These are phyloP conservation scores for Naumovozyma dairenensis DNA, from an alignment of 805 yeast genomes.

Conservation along the genomic window DNA sequence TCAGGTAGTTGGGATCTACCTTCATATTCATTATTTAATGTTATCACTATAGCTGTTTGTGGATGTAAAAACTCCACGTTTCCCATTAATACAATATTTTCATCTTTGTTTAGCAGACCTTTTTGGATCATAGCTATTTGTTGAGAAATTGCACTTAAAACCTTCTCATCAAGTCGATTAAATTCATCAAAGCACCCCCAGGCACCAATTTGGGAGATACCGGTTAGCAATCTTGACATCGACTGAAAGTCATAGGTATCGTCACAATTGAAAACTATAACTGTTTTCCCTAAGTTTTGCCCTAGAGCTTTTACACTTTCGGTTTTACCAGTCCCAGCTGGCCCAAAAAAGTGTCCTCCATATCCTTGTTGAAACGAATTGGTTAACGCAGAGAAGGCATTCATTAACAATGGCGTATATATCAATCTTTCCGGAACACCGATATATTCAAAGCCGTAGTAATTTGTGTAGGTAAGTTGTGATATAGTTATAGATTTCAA, in stretches of 20 bases:
- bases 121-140: conserved; percentile 63
- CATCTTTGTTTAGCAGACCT: conserved; percentile 31
- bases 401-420: conserved; percentile 59
- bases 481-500: conserved; percentile 33
- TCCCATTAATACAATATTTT: conserved; percentile 35
- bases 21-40: conserved; percentile 83
- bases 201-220: conserved; percentile 73
- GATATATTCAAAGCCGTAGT: conserved; percentile 73
- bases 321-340: conserved; percentile 97
- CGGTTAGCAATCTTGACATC: conserved; percentile 65
- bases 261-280: conserved; percentile 84
- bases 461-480: conserved; percentile 43
- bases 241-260: conserved; percentile 76
- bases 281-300: conserved; percentile 67
- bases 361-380: conserved; percentile 61
- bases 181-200: conserved; percentile 98
- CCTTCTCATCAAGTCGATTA: conserved; percentile 61
- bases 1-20: conserved; percentile 83
- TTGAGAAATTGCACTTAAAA: conserved; percentile 76
- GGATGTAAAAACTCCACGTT: conserved; percentile 31
- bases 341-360: conserved; percentile 93
- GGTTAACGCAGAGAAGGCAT: conserved; percentile 57
- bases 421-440: conserved; percentile 71
- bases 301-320: conserved; percentile 84
- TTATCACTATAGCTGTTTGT: conserved; percentile 68